Conservation (phyloP, 805 yeast species). For the Zygoascus flipseniorum region DNA sequence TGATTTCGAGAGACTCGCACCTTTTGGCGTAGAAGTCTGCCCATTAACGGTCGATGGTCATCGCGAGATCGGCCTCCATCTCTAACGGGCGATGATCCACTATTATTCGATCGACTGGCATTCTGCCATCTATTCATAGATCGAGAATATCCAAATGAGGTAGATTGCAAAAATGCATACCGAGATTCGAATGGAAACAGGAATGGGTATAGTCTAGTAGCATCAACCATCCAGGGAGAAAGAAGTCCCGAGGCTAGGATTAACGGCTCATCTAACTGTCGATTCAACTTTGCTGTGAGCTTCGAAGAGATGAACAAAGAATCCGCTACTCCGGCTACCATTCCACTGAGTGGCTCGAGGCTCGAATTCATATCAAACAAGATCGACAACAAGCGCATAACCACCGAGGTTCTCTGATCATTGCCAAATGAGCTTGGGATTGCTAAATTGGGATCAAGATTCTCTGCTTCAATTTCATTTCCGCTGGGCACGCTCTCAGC, state of each 20-base stretch:
- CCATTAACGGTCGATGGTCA: slow-evolving; percentile 33
- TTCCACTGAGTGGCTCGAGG: slow-evolving; percentile 12
- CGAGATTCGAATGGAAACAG: slow-evolving; percentile 79
- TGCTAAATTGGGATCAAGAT: slow-evolving; percentile 13
- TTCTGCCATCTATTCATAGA: slow-evolving; percentile 69
- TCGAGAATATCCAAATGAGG: slow-evolving; percentile 86
- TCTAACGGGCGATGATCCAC: slow-evolving; percentile 14
- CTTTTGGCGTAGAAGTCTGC: slow-evolving; percentile 71
- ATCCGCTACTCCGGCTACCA: slow-evolving; percentile 9
- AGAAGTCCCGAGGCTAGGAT: slow-evolving; percentile 78
- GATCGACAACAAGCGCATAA: slow-evolving; percentile 21
- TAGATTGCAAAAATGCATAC: slow-evolving; percentile 66
- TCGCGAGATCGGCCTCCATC: slow-evolving; percentile 14
- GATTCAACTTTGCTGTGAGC: slow-evolving; percentile 72
- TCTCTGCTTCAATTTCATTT: slow-evolving; percentile 16
- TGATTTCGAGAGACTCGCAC: slow-evolving; percentile 65
- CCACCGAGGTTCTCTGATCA: slow-evolving; percentile 11
- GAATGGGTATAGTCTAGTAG: slow-evolving; percentile 72
- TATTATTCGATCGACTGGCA: slow-evolving; percentile 30
- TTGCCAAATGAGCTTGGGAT: slow-evolving; percentile 19
- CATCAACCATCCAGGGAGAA: slow-evolving; percentile 74
- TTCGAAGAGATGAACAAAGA: slow-evolving; percentile 61
- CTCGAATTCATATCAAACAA: slow-evolving; percentile 21
- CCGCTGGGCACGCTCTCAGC: slow-evolving; percentile 1
- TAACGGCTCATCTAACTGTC: slow-evolving; percentile 85